These are phyloP conservation scores for Penicillium brevicompactum DNA, from an alignment of 2,329 filamentous ascomycete species.

Conservation along the genomic window DNA sequence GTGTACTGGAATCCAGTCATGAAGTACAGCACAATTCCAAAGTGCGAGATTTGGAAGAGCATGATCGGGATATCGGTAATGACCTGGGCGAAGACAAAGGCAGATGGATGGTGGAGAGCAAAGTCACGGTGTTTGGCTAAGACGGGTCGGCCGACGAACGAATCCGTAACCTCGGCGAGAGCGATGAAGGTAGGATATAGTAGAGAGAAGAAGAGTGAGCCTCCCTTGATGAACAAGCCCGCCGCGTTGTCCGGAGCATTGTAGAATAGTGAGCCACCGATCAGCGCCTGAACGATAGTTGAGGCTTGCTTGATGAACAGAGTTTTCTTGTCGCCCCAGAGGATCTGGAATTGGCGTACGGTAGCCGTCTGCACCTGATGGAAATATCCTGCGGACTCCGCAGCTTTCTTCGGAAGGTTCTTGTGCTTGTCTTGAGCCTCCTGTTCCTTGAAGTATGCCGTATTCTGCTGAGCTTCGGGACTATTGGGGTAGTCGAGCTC, in stretches of 20 bases:
- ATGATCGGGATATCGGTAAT: constrained; percentile 54
- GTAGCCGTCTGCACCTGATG: constrained; percentile 57
- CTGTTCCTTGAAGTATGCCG: background rate
- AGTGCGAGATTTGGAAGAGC: constrained; percentile 59
- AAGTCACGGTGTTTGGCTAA: constrained; percentile 60
- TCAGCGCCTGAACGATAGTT: constrained; percentile 58
- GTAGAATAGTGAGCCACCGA: constrained; percentile 66
- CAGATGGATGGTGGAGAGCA: constrained; percentile 56
- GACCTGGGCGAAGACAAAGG: constrained; percentile 39
- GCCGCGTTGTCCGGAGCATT: constrained; percentile 54
- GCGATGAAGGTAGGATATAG: constrained; percentile 60
- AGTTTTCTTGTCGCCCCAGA: constrained; percentile 61
- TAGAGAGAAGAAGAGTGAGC: constrained; percentile 61
- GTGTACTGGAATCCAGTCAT: constrained; percentile 57
- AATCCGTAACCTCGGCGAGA: constrained; percentile 63
- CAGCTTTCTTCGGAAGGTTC: constrained; percentile 40
- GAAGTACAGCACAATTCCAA: constrained; percentile 62
- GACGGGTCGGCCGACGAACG: constrained; percentile 58
- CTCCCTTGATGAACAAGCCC: constrained; percentile 62
- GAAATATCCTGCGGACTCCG: constrained; percentile 55
- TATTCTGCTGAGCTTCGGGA: background rate
- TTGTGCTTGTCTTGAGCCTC: background rate
- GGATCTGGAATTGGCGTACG: constrained; percentile 60
- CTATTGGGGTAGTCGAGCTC: background rate
- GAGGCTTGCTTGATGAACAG: constrained; percentile 60